phyloP scores from a whole-genome alignment of 2,329 filamentous ascomycete species.

The Epichloe gansuensis region DNA sequence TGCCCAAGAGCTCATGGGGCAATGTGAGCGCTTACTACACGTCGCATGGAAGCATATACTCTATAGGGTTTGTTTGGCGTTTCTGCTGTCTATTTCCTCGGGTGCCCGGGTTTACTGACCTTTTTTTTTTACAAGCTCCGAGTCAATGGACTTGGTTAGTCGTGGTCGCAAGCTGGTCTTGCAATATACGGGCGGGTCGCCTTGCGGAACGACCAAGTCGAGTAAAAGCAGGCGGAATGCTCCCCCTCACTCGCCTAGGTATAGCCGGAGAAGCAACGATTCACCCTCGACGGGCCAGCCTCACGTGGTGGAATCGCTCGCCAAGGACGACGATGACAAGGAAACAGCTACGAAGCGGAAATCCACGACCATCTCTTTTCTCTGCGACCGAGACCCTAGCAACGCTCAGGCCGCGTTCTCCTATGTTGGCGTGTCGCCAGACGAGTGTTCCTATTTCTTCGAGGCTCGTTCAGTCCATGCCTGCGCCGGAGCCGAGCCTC shows the following conservation, averaged over 20 bases:
- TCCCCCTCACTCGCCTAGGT: neutral
- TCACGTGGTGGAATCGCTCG: slow-evolving; percentile 13
- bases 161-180: slow-evolving; percentile 64
- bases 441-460: slow-evolving; percentile 93
- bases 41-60: slow-evolving; percentile 51
- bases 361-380: slow-evolving; percentile 81
- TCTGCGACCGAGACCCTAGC: slow-evolving; percentile 75
- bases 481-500: slow-evolving; percentile 54
- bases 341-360: slow-evolving; percentile 37
- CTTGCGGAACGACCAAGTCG: slow-evolving; percentile 40
- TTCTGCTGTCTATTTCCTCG: neutral
- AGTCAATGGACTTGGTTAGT: slow-evolving; percentile 39
- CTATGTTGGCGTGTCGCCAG: slow-evolving; percentile 71
- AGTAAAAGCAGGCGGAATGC: slow-evolving; percentile 15
- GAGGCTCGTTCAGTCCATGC: slow-evolving; percentile 78
- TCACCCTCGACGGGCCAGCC: neutral
- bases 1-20: slow-evolving; percentile 47
- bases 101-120: neutral
- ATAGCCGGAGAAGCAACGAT: neutral
- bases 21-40: slow-evolving; percentile 73
- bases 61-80: slow-evolving; percentile 50
- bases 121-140: slow-evolving; percentile 16
- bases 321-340: slow-evolving; percentile 17
- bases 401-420: slow-evolving; percentile 56
- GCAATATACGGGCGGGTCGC: slow-evolving; percentile 66